Conservation (phyloP, 352 stramenopile species). For the Pythium vanterpoolii region DNA sequence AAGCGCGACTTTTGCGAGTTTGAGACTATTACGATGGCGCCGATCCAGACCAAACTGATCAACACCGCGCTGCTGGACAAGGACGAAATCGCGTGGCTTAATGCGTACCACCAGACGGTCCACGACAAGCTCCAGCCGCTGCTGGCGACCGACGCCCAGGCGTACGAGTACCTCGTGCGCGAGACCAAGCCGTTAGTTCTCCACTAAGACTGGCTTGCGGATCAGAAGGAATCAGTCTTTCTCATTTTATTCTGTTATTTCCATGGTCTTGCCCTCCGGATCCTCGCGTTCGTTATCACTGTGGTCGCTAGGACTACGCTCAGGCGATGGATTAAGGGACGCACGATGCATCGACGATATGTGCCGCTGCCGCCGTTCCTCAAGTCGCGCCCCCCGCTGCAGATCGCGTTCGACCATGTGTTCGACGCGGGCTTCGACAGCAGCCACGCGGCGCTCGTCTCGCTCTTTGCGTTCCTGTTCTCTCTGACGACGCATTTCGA, state of each 20-base stretch:
- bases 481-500: constrained; percentile 42
- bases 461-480: constrained; percentile 46
- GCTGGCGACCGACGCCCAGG: constrained; percentile 58
- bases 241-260: neutral
- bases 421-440: constrained; percentile 43
- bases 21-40: constrained; percentile 96
- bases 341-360: constrained; percentile 30
- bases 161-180: constrained; percentile 69
- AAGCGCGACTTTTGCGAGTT: constrained; percentile 94
- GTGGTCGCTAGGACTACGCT: constrained; percentile 1
- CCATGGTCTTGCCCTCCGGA: neutral
- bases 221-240: neutral
- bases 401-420: constrained; percentile 48
- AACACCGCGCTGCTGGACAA: constrained; percentile 88
- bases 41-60: constrained; percentile 98
- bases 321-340: constrained; percentile 37
- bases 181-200: constrained; percentile 65
- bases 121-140: constrained; percentile 90
- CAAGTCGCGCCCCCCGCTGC: constrained; percentile 39
- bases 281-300: neutral
- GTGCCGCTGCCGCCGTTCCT: constrained; percentile 31
- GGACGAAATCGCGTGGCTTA: constrained; percentile 94
- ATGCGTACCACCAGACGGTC: constrained; percentile 92
- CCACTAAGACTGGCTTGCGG: constrained; percentile 8
- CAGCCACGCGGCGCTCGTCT: constrained; percentile 41